Percentiles rank a stretch among this genome's conserved stretches.
Evolutionary conservation across 805 yeast species (phyloP).

Genomic region (Debaryomyces prosopidis): DNA sequence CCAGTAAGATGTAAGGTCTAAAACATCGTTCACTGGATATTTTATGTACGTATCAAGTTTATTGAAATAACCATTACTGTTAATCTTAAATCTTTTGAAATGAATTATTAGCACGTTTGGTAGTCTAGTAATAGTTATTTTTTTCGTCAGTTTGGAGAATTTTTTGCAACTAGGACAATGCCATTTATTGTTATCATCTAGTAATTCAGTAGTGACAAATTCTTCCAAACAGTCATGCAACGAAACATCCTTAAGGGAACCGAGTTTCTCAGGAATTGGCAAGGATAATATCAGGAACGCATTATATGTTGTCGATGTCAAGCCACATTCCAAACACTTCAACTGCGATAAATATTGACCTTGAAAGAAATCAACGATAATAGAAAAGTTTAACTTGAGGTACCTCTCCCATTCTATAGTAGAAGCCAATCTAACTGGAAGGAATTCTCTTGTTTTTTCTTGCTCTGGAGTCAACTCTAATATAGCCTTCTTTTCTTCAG

Average conservation of each 20-base stretch:
- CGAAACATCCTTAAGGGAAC: conserved; percentile 22
- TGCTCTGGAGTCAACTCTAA: conserved; percentile 59
- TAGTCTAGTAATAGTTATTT: conserved; percentile 69
- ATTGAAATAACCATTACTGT: conserved; percentile 45
- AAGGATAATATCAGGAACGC: conserved; percentile 77
- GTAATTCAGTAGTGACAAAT: conserved; percentile 70
- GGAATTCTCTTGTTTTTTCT: conserved; percentile 66
- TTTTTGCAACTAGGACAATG: conserved; percentile 72
- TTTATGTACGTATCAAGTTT: conserved; percentile 66
- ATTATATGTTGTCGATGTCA: conserved; percentile 83
- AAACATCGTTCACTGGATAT: conserved; percentile 57
- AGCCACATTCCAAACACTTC: conserved; percentile 68
- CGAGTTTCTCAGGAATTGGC: conserved; percentile 64
- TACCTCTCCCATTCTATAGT: conserved; percentile 92
- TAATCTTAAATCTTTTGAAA: conserved; percentile 70
- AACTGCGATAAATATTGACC: conserved; percentile 87
- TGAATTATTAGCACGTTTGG: conserved; percentile 83
- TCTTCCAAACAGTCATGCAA: conserved; percentile 72
- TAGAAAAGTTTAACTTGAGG: conserved; percentile 72
- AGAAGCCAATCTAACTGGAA: conserved; percentile 79
- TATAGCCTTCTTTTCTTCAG: conserved; percentile 33
- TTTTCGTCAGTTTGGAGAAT: conserved; percentile 65
- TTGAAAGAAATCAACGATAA: conserved; percentile 78
- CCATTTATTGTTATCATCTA: conserved; percentile 84
- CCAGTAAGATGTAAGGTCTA: conserved; percentile 76